These are phyloP conservation scores for Colletotrichum abscissum DNA, from an alignment of 2,329 filamentous ascomycete genomes.

Conservation along the genomic window DNA sequence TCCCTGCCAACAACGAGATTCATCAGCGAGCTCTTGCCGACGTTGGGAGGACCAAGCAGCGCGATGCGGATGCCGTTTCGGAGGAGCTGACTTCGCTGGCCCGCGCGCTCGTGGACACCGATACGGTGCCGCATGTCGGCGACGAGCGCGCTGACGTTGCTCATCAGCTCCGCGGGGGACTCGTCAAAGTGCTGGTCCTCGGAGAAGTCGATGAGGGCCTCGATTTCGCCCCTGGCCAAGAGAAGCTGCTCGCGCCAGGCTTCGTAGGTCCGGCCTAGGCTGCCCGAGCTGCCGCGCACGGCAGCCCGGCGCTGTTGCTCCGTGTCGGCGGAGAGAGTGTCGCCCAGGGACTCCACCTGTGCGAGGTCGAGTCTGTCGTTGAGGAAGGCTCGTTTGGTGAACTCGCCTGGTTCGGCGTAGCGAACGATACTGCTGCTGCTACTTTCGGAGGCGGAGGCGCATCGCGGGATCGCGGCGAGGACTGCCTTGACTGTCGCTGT, in stretches of 20 bases:
- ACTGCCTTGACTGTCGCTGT: constrained; percentile 90
- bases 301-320: constrained; percentile 93
- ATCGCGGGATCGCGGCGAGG: constrained; percentile 77
- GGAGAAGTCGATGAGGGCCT: constrained; percentile 96
- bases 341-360: constrained; percentile 78
- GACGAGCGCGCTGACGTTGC: constrained; percentile 76
- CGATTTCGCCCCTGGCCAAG: constrained; percentile 87
- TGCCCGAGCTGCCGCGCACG: constrained; percentile 79
- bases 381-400: constrained; percentile 91
- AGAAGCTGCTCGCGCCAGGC: constrained; percentile 82
- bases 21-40: constrained; percentile 92
- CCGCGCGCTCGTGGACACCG: constrained; percentile 77
- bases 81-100: constrained; percentile 84
- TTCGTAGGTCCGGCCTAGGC: constrained; percentile 82
- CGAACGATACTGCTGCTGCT: constrained; percentile 62
- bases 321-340: constrained; percentile 77
- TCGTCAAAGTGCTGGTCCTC: constrained; percentile 99
- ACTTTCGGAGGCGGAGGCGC: constrained; percentile 39
- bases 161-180: constrained; percentile 77
- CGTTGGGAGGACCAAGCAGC: constrained; percentile 91
- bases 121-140: constrained; percentile 71
- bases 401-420: constrained; percentile 95
- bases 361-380: constrained; percentile 88
- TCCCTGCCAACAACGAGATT: constrained; percentile 91
- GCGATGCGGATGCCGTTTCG: constrained; percentile 88